Evolutionary conservation across 768 basidiomycete species (phyloP).

Genomic region (Hygrophorus pudorinus): DNA sequence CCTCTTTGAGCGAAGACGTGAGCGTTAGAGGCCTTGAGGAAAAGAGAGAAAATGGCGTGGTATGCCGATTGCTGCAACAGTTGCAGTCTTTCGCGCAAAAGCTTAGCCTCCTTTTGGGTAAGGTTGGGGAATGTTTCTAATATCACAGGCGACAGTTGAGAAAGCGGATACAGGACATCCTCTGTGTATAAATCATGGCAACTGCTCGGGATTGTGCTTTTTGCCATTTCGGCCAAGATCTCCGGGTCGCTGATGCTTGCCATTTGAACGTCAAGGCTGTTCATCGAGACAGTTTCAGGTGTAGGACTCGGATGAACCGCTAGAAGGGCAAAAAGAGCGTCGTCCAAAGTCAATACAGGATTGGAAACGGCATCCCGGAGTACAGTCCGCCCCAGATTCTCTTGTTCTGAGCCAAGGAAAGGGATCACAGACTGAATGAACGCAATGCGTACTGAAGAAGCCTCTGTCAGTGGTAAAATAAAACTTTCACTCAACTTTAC

Average conservation of each 20-base stretch:
- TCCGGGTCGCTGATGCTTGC: conserved; percentile 6
- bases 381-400: conserved; percentile 9
- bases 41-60: background rate
- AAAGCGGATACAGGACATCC: conserved; percentile 10
- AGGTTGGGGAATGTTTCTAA: conserved; percentile 7
- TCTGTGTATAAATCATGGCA: conserved; percentile 11
- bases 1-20: background rate
- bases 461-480: conserved; percentile 1
- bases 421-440: conserved; percentile 12
- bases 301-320: conserved; percentile 5
- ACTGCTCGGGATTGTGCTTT: conserved; percentile 8
- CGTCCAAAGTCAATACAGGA: conserved; percentile 3
- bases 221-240: conserved; percentile 11
- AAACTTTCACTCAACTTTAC: conserved; percentile 4
- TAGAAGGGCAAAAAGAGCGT: conserved; percentile 11
- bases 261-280: conserved; percentile 4
- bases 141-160: conserved; percentile 5
- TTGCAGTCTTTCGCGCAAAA: conserved; percentile 7
- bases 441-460: conserved; percentile 11
- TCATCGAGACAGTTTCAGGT: background rate
- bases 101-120: conserved; percentile 10
- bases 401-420: conserved; percentile 8
- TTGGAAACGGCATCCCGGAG: conserved; percentile 6
- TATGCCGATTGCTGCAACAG: conserved; percentile 4
- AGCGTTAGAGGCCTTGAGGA: background rate